Conservation (phyloP, 139 green algal genomes). For the Microglena sp. region DNA sequence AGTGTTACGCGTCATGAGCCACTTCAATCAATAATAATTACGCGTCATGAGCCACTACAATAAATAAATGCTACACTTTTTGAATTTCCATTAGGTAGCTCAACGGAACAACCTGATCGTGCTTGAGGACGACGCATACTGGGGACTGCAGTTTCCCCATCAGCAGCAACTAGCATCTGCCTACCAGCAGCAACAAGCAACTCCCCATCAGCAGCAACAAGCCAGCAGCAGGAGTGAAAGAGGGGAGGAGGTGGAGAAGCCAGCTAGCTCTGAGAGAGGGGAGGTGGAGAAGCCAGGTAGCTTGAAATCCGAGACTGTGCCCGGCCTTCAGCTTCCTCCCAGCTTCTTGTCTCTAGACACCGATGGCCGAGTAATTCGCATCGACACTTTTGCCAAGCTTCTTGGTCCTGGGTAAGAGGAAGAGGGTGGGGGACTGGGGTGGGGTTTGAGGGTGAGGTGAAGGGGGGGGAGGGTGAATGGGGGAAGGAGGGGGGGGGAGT, state of each 20-base stretch:
- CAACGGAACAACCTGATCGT: slow-evolving; percentile 49
- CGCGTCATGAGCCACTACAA: background rate
- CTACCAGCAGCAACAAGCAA: background rate
- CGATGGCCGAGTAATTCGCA: slow-evolving; percentile 55
- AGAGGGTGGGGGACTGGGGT: no score
- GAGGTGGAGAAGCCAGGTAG: background rate
- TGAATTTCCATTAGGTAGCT: slow-evolving; percentile 13
- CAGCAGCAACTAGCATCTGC: background rate
- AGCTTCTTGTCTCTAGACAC: slow-evolving; percentile 57
- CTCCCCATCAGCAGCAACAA: background rate
- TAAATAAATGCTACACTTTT: background rate
- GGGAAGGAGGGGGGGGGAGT: no score
- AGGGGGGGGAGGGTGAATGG: no score
- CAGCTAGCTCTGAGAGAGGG: background rate
- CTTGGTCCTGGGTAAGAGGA: slow-evolving; percentile 39
- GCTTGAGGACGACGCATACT: slow-evolving; percentile 82
- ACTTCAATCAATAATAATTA: background rate
- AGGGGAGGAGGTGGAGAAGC: background rate
- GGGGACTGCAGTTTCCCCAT: slow-evolving; percentile 46
- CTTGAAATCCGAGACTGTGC: background rate
- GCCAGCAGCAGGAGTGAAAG: background rate
- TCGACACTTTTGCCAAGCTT: slow-evolving; percentile 73
- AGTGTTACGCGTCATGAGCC: background rate
- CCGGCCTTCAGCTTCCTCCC: slow-evolving; percentile 6
- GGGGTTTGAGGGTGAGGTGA: no score